Evolutionary conservation across 2,329 filamentous ascomycete genomes (phyloP).

Genomic region (Didymella exigua): DNA sequence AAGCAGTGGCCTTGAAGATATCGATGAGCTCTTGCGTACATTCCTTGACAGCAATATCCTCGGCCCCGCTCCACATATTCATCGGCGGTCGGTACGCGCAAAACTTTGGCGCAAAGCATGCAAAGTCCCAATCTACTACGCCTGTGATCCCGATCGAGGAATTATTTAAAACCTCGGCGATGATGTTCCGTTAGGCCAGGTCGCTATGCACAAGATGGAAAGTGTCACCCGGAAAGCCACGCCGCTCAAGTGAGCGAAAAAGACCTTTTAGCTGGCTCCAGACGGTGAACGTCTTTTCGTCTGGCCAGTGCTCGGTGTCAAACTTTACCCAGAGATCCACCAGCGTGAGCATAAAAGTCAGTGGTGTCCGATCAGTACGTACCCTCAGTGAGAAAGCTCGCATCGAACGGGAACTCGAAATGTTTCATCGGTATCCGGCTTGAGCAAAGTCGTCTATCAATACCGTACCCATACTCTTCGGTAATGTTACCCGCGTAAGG

Average conservation of each 20-base stretch:
- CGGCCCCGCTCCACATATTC: slow-evolving; percentile 23
- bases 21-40: background rate
- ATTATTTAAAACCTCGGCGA: slow-evolving; percentile 16
- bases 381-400: background rate
- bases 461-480: background rate
- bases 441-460: background rate
- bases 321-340: background rate
- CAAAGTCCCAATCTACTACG: slow-evolving; percentile 32
- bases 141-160: slow-evolving; percentile 23
- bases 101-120: slow-evolving; percentile 27
- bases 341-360: background rate
- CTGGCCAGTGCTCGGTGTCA: background rate
- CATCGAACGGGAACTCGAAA: background rate
- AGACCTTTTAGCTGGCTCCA: background rate
- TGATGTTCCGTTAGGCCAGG: slow-evolving; percentile 27
- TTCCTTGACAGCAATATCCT: background rate
- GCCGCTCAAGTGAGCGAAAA: background rate
- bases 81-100: slow-evolving; percentile 19
- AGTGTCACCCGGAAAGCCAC: background rate
- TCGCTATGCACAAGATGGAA: slow-evolving; percentile 20
- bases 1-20: background rate
- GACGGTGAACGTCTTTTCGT: background rate
- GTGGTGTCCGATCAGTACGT: background rate
- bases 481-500: background rate
- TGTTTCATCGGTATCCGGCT: background rate